phyloP scores from a whole-genome alignment of 768 basidiomycete genomes.

The Boletus tomentosulus region DNA sequence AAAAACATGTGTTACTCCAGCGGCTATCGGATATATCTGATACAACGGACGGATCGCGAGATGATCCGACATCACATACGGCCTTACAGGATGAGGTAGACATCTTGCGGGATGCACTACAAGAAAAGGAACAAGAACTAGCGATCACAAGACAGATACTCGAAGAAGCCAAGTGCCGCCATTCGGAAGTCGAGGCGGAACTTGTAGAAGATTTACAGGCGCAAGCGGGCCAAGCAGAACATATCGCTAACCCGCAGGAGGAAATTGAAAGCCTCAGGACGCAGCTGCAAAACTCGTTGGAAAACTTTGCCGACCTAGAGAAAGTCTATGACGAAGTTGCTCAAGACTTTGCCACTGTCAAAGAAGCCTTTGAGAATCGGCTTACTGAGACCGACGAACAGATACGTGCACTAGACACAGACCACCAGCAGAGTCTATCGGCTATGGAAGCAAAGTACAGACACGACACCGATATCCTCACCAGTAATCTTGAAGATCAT shows the following conservation, averaged over 20 bases:
- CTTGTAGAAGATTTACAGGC: constrained; percentile 19
- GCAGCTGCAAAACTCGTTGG: constrained; percentile 19
- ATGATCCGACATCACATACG: not conserved
- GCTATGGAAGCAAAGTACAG: constrained; percentile 33
- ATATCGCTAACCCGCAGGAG: constrained; percentile 18
- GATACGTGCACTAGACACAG: constrained; percentile 26
- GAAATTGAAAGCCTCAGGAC: constrained; percentile 25
- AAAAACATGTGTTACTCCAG: constrained; percentile 10
- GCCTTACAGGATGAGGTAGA: constrained; percentile 30
- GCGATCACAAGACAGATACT: constrained; percentile 33
- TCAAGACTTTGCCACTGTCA: constrained; percentile 21
- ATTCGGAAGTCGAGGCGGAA: constrained; percentile 30
- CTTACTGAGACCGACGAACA: constrained; percentile 24
- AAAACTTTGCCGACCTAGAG: constrained; percentile 26
- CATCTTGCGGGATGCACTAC: constrained; percentile 36
- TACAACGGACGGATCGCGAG: not conserved
- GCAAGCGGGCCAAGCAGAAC: constrained; percentile 10
- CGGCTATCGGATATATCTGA: constrained; percentile 6
- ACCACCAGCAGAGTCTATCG: constrained; percentile 14
- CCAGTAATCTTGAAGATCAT: constrained; percentile 36
- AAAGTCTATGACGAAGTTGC: constrained; percentile 20
- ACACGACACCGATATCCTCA: constrained; percentile 34
- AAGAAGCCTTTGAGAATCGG: constrained; percentile 29
- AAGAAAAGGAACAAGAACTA: constrained; percentile 32
- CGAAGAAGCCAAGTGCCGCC: constrained; percentile 32